Evolutionary conservation across 805 yeast genomes (phyloP), one percentile per base, ranked within the genome.

Genomic region (Starmerella floris): DNA sequence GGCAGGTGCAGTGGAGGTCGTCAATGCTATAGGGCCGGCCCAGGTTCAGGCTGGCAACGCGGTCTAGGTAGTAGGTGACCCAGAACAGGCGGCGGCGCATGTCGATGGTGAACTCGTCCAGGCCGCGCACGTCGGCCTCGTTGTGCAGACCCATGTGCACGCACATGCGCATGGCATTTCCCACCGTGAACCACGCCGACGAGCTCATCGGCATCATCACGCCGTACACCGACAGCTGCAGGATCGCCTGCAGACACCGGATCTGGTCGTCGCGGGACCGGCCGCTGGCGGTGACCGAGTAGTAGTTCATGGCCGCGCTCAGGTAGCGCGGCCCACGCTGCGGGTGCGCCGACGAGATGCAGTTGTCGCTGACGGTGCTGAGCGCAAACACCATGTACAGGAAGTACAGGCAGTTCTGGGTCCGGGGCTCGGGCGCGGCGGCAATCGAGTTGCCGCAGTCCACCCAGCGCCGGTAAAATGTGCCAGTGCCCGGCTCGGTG

Each of bases 11-110:
- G 39, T 76, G 70, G 49, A 79, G 85, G 51, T 85, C 95, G 0
- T 94, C 91, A 1, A 85, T 79, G 1, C 94, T 91, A 50, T 80
- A 78, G 0, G 95, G 95, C 30, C 95, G 68, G 1, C 93, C 93
- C 39, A 85, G 64, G 56, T 84, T 84, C 35, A 85, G 77, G 57
- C 94, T 80, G 9, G 83, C 76, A 57, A 84, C 94, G 21, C 95
- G 63, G 58, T 85, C 96, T 42, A 87, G 61, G 1, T 87, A 72
- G 57, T 85, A 85, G 1, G 88, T 76, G 58, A 94, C 80, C 96
- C 96, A 85, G 54, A 87, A 85, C 23, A 83, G 57, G 35, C 93
- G 62, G 51, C 93, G 67, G 45, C 93, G 66, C 59, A 79, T 61
- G 55, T 85, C 96, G 26, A 72, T 62, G 0, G 71, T 64, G 52